A percentile compares a stretch with the other conserved stretches of the same genome.
These are phyloP conservation scores for Torulaspora maleeae DNA, from an alignment of 805 yeast genomes.

Conservation along the genomic window DNA sequence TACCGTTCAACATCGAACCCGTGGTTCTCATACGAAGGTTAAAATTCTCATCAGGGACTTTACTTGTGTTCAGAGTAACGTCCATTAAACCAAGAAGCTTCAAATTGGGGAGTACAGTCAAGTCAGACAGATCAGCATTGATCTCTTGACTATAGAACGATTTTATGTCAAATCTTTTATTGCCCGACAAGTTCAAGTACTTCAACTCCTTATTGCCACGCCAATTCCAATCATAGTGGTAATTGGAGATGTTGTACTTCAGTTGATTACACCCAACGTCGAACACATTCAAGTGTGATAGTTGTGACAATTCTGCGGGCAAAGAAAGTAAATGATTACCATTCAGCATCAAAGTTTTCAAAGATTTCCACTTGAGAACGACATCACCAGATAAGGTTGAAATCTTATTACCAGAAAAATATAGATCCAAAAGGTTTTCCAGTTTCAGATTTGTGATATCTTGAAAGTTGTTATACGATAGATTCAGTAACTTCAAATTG, in stretches of 20 bases:
- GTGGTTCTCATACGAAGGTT: constrained; percentile 87
- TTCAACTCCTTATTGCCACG: constrained; percentile 69
- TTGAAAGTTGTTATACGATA: constrained; percentile 77
- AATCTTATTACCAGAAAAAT: constrained; percentile 77
- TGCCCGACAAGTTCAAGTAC: constrained; percentile 87
- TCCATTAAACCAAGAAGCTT: constrained; percentile 85
- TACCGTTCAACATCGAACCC: constrained; percentile 67
- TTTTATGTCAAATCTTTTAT: constrained; percentile 84
- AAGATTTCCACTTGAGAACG: constrained; percentile 52
- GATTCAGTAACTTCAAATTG: constrained; percentile 58
- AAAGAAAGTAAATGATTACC: constrained; percentile 80
- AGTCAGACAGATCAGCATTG: constrained; percentile 48
- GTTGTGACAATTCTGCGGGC: constrained; percentile 81
- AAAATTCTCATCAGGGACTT: constrained; percentile 82
- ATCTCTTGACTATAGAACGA: constrained; percentile 46
- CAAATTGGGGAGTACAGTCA: constrained; percentile 68
- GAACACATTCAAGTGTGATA: constrained; percentile 57
- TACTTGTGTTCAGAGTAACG: constrained; percentile 83
- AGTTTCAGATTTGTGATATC: constrained; percentile 79
- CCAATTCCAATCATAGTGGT: constrained; percentile 99
- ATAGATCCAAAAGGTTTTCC: constrained; percentile 55
- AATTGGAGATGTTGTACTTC: constrained; percentile 87
- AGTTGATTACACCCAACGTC: constrained; percentile 90
- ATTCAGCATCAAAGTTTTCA: constrained; percentile 65
- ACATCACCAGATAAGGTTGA: constrained; percentile 82